Percentiles rank a stretch among this genome's conserved stretches.
Evolutionary conservation across 2,329 filamentous ascomycete species (phyloP).

Genomic region (Apiospora arundinis): DNA sequence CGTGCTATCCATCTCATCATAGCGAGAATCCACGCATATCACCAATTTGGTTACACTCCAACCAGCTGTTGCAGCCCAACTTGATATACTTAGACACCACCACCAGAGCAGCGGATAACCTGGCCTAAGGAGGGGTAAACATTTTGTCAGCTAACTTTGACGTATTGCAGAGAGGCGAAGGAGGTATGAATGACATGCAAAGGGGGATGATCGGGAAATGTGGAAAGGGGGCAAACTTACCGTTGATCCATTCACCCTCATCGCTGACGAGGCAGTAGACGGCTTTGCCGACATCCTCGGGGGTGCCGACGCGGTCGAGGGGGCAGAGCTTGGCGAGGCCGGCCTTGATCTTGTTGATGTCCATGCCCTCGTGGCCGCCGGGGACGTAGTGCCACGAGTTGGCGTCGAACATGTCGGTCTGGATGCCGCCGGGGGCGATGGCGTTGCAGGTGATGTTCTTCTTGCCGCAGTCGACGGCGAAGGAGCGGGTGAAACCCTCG

Average conservation of each 20-base stretch:
- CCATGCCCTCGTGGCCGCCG: slow-evolving; percentile 58
- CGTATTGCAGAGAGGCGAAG: not conserved
- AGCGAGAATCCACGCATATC: not conserved
- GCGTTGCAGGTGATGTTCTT: slow-evolving; percentile 75
- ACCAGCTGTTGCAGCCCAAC: not conserved
- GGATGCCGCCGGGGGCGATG: slow-evolving; percentile 75
- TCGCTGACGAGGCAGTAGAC: slow-evolving; percentile 61
- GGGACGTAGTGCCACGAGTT: slow-evolving; percentile 72
- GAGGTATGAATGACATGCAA: slow-evolving; percentile 18
- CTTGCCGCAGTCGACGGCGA: slow-evolving; percentile 73
- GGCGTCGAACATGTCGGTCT: slow-evolving; percentile 78
- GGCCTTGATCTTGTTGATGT: slow-evolving; percentile 58
- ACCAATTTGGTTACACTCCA: not conserved
- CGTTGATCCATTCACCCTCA: slow-evolving; percentile 71
- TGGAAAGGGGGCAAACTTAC: slow-evolving; percentile 44
- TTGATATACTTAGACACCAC: slow-evolving; percentile 35
- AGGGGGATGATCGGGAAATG: too few relatives aligned
- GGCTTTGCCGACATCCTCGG: slow-evolving; percentile 64
- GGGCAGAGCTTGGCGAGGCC: slow-evolving; percentile 63
- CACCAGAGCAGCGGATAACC: slow-evolving; percentile 43
- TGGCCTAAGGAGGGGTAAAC: slow-evolving; percentile 33
- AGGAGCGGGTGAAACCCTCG: slow-evolving; percentile 74
- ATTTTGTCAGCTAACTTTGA: not conserved
- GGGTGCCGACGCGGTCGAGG: slow-evolving; percentile 63
- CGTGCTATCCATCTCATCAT: not conserved